phyloP scores from a whole-genome alignment of 208 protist genomes.

The Leishmania amazonensis region DNA sequence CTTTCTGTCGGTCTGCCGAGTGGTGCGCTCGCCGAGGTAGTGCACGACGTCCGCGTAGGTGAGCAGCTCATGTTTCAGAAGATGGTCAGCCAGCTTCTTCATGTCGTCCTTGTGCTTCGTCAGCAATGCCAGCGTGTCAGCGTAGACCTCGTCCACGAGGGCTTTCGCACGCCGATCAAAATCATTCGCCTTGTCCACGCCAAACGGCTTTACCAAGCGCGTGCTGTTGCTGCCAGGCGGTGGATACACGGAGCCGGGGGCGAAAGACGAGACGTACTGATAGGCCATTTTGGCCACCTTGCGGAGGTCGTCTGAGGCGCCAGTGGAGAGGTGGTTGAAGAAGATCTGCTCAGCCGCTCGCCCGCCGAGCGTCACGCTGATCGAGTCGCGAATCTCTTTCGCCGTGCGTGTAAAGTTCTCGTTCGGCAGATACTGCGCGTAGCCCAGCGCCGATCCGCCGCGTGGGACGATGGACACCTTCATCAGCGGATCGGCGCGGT shows the following conservation, averaged over 20 bases:
- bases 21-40: constrained; percentile 66
- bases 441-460: constrained; percentile 94
- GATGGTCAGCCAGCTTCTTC: constrained; percentile 84
- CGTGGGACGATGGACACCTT: constrained; percentile 98
- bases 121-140: constrained; percentile 68
- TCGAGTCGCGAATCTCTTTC: constrained; percentile 94
- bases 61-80: constrained; percentile 84
- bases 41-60: constrained; percentile 79
- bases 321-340: constrained; percentile 94
- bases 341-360: constrained; percentile 93
- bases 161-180: constrained; percentile 90
- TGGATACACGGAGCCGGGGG: constrained; percentile 68
- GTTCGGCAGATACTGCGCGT: constrained; percentile 98
- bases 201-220: constrained; percentile 90
- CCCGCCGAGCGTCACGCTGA: constrained; percentile 95
- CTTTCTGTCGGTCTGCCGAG: constrained; percentile 50
- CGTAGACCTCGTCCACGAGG: constrained; percentile 85
- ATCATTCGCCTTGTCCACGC: constrained; percentile 67
- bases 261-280: constrained; percentile 82
- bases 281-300: constrained; percentile 96
- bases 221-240: constrained; percentile 61
- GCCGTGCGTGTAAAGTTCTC: constrained; percentile 92
- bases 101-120: constrained; percentile 78
- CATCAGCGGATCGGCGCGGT: constrained; percentile 96
- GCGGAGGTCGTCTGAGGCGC: constrained; percentile 95